Evolutionary conservation across 768 basidiomycete species (phyloP).

Genomic region (Naematelia aurantialba): DNA sequence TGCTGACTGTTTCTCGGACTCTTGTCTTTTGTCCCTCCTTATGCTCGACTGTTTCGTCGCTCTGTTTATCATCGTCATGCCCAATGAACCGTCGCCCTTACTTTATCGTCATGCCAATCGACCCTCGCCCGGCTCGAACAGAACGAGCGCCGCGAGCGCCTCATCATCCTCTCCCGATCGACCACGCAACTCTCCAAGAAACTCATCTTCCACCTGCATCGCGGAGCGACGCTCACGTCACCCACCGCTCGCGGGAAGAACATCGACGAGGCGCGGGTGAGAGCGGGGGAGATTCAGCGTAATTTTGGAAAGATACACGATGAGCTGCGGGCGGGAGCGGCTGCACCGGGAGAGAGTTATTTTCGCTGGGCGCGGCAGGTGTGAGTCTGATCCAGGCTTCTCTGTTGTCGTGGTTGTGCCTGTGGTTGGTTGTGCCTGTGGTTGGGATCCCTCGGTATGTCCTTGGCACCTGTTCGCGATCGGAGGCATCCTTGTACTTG

Average conservation of each 20-base stretch:
- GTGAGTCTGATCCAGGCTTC: conserved; percentile 25
- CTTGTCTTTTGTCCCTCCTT: no score
- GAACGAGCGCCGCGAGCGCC: conserved; percentile 80
- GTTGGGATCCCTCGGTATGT: no score
- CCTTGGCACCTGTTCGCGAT: no score
- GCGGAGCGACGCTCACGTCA: conserved; percentile 53
- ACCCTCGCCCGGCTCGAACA: conserved; percentile 42
- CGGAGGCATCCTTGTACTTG: no score
- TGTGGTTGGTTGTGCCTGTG: no score
- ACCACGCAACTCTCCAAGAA: conserved; percentile 89
- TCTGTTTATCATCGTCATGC: no score
- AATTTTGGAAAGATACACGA: conserved; percentile 62
- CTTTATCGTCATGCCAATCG: not conserved
- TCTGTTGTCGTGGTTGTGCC: not conserved
- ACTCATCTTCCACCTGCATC: conserved; percentile 86
- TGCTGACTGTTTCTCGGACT: no score
- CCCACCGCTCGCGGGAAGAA: conserved; percentile 36
- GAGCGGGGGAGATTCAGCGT: conserved; percentile 63
- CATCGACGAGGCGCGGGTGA: conserved; percentile 53
- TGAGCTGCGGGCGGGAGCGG: conserved; percentile 27
- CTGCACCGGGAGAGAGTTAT: conserved; percentile 26
- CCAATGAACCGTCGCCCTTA: not conserved
- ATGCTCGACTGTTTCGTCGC: no score
- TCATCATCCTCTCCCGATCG: conserved; percentile 85
- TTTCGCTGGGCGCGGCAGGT: conserved; percentile 47